Conservation (phyloP, 768 basidiomycete species). For the Boletus rex-veris region DNA sequence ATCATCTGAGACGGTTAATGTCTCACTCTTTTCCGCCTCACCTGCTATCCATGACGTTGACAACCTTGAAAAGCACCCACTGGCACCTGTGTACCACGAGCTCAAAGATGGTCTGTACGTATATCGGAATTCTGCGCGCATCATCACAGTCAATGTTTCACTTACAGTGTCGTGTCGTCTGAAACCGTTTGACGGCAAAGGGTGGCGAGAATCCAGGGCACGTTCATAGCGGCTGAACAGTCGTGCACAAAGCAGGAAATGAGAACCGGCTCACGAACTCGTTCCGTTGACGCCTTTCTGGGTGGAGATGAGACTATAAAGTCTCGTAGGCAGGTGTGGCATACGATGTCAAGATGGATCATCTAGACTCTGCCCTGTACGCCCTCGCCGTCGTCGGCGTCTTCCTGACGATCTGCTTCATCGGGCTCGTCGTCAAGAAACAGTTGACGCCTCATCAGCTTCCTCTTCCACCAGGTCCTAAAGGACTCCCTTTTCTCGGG, state of each 20-base stretch:
- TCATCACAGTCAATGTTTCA: conserved; percentile 2
- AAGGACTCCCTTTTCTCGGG: conserved; percentile 27
- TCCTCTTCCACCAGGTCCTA: conserved; percentile 30
- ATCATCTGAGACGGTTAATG: no score
- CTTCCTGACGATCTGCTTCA: neutral
- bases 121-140: neutral
- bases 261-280: no score
- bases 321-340: neutral
- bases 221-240: neutral
- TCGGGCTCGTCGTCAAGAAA: neutral
- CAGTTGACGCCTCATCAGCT: conserved; percentile 14
- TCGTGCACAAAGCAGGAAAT: no score
- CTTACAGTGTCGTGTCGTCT: neutral
- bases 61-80: neutral
- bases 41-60: no score
- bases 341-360: conserved; percentile 5
- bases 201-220: neutral
- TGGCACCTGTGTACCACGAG: no score
- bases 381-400: neutral
- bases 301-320: conserved; percentile 6
- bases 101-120: neutral
- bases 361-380: neutral
- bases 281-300: neutral
- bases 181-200: conserved; percentile 1
- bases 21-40: no score